Conservation (phyloP, 352 stramenopile genomes). For the Pseudoperonospora humuli region DNA sequence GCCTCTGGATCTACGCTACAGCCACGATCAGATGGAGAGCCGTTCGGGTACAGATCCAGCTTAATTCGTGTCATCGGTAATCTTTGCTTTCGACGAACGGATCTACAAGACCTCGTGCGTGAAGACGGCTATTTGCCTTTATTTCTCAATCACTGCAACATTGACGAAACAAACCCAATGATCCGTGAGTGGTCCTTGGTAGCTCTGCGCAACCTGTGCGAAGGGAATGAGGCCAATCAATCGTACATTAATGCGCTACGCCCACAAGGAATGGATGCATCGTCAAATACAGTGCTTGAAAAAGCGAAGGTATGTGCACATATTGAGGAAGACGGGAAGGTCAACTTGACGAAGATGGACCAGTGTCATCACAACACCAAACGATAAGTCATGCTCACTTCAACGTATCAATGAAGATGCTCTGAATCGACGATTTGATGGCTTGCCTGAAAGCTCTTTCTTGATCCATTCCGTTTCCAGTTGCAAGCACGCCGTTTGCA, state of each 20-base stretch:
- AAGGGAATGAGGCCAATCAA: constrained; percentile 55
- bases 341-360: constrained; percentile 17
- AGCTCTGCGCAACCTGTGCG: constrained; percentile 82
- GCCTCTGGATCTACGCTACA: constrained; percentile 4
- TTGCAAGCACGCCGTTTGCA: constrained; percentile 17
- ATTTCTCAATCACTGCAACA: constrained; percentile 87
- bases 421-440: neutral
- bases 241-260: constrained; percentile 33
- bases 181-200: constrained; percentile 88
- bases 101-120: constrained; percentile 73
- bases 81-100: constrained; percentile 56
- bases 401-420: neutral
- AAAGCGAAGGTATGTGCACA: constrained; percentile 27
- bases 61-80: constrained; percentile 82
- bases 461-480: constrained; percentile 11
- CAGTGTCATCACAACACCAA: constrained; percentile 1
- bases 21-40: constrained; percentile 20
- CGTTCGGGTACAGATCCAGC: constrained; percentile 61
- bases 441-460: constrained; percentile 4
- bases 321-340: constrained; percentile 25
- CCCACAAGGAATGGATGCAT: constrained; percentile 42
- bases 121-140: constrained; percentile 62
- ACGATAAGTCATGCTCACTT: neutral
- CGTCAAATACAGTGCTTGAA: constrained; percentile 18
- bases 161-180: constrained; percentile 82